Conservation (phyloP, 1,284 basidiomycete species). For the Pseudozyma sp. region DNA sequence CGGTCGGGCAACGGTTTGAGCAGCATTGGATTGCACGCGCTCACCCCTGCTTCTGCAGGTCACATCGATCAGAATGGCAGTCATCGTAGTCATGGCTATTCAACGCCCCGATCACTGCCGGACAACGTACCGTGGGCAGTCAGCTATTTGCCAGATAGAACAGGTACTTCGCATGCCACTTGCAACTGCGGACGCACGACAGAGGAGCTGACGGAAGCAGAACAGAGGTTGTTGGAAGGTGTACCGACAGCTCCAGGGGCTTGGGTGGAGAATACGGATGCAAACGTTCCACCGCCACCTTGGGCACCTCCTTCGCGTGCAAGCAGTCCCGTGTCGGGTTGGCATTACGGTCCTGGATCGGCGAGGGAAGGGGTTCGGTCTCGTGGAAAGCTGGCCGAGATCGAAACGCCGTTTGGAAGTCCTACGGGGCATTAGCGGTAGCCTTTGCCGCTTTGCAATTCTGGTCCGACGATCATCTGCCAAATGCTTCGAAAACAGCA, state of each 20-base stretch:
- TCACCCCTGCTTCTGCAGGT: constrained; percentile 48
- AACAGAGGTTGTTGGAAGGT: constrained; percentile 62
- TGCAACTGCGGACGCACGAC: constrained; percentile 66
- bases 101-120: constrained; percentile 57
- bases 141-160: constrained; percentile 59
- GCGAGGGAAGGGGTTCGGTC: constrained; percentile 45
- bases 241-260: constrained; percentile 65
- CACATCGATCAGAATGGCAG: constrained; percentile 51
- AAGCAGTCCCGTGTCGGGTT: constrained; percentile 50
- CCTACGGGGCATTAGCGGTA: constrained; percentile 18
- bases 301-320: constrained; percentile 63
- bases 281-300: constrained; percentile 51
- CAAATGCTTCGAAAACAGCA: not conserved
- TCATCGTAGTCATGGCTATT: constrained; percentile 38
- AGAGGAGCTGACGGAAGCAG: constrained; percentile 61
- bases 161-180: constrained; percentile 58
- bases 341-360: constrained; percentile 31
- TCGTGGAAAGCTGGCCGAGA: constrained; percentile 44
- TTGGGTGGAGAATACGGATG: constrained; percentile 52
- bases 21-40: constrained; percentile 45
- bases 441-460: not conserved
- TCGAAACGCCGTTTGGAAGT: constrained; percentile 43
- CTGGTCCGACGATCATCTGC: not conserved
- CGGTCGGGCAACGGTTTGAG: constrained; percentile 34
- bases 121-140: constrained; percentile 64